Evolutionary conservation across 257 asterid genomes (phyloP), one percentile per base, ranked within the genome.

Genomic region (Euphrasia confusa): DNA sequence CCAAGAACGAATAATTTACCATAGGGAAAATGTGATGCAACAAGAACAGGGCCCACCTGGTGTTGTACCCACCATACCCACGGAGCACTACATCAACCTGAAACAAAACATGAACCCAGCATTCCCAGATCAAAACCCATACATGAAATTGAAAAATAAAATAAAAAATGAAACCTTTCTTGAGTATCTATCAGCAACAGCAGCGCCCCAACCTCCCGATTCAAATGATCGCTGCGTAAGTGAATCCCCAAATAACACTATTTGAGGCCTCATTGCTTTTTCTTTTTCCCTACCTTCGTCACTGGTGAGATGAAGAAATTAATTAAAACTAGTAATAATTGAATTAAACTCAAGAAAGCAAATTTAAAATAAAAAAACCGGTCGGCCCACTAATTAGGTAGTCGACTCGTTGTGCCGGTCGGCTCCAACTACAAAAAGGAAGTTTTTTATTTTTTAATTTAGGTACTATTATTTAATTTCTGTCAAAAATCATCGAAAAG

Each of bases 51-150:
- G 96, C 97, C 96, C 97, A 92, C 44, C 90, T 78, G 18, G 96
- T 84, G 83, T 86, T 89, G 86, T 92, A 92, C 66, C 99, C 99
- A 65, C 88, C 81, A 68, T 81, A 92, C n/a, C 99, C 97, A 45
- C 97, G 95, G 70, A 83, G 86, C 72, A 89, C 70, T 18, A 92
- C 78, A 75, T 86, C 97, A 71, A 77, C 97, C 98, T 91, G 68
- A 59, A 21, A 18, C 10, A 21, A 70, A 1, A 58, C 14, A 52
- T 52, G 66, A 1, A 32, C 1, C 1, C n/a, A 44, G 52, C 42
- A 39, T 17, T 42, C 61, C 45, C 57, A 35, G 56, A 56, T 68
- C 73, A 18, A 64, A n/a, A 54, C 1, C 2, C 39, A 45, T 5
- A 65, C 7, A 58, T 17, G 26, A 15, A 26, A 48, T 9, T 40